Evolutionary conservation across 495 filamentous ascomycete species (phyloP).

Genomic region (Daldinia caldariorum): DNA sequence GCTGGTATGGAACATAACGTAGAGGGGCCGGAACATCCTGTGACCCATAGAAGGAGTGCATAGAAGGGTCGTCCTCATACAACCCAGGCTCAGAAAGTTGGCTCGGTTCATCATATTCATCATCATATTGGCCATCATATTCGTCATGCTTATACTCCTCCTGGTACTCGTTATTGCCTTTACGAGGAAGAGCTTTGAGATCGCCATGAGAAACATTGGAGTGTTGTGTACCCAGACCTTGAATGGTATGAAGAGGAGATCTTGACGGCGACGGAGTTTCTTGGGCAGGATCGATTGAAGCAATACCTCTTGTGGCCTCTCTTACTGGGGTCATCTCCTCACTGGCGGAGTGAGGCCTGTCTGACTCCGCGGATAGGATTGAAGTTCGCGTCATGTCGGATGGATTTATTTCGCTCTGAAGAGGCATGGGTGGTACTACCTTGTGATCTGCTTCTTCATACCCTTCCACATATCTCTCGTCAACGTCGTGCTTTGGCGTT

Average conservation of each 20-base stretch:
- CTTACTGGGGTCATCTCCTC: constrained; percentile 63
- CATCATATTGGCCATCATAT: constrained; percentile 54
- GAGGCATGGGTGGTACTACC: constrained; percentile 76
- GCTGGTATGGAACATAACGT: constrained; percentile 66
- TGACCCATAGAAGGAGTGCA: constrained; percentile 59
- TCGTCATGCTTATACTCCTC: constrained; percentile 60
- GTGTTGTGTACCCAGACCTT: constrained; percentile 58
- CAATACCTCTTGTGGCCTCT: constrained; percentile 64
- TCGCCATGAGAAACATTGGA: constrained; percentile 62
- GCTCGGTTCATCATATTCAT: constrained; percentile 60
- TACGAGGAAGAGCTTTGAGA: constrained; percentile 56
- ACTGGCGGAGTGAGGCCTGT: constrained; percentile 71
- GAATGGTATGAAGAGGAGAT: constrained; percentile 53
- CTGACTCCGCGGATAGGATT: constrained; percentile 83
- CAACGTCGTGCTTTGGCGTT: constrained; percentile 49
- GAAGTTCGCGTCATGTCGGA: constrained; percentile 91
- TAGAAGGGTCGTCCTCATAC: constrained; percentile 52
- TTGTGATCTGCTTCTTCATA: constrained; percentile 54
- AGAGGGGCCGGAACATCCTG: constrained; percentile 65
- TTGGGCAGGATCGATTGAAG: constrained; percentile 51
- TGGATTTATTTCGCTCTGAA: constrained; percentile 81
- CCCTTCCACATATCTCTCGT: constrained; percentile 51
- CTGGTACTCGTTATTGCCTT: constrained; percentile 49
- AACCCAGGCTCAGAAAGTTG: constrained; percentile 52
- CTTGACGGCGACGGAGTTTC: constrained; percentile 54